Evolutionary conservation across 345 rosid genomes (phyloP).

Genomic region (Acer negundo): DNA sequence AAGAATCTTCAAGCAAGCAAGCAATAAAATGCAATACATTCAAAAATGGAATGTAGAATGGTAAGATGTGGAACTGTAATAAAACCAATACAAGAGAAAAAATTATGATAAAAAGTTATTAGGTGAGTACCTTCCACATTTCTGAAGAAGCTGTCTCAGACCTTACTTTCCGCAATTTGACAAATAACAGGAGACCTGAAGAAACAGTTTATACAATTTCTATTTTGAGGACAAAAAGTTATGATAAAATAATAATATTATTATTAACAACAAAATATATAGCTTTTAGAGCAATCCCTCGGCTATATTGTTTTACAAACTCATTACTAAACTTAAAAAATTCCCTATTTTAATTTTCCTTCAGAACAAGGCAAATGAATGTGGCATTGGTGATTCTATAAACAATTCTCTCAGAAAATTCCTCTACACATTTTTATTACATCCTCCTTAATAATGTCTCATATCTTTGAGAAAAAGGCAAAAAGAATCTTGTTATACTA

Average conservation of each 20-base stretch:
- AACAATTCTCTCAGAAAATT: background rate
- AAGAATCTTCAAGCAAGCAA: background rate
- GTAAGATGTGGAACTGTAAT: background rate
- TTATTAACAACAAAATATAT: background rate
- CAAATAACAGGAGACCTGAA: conserved; percentile 34
- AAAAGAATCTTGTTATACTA: background rate
- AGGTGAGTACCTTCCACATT: conserved; percentile 37
- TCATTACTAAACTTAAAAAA: background rate
- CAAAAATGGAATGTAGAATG: background rate
- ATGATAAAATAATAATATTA: background rate
- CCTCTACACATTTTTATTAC: background rate
- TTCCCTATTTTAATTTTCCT: background rate
- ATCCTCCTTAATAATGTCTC: background rate
- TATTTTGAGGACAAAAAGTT: background rate
- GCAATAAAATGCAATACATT: background rate
- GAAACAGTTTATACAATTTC: background rate
- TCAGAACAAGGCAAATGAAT: background rate
- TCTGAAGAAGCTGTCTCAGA: conserved; percentile 40
- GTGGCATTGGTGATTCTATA: background rate
- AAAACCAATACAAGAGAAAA: background rate
- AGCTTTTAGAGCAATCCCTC: background rate
- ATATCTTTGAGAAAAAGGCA: no score
- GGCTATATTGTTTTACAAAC: background rate
- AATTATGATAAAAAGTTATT: background rate
- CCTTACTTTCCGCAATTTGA: conserved; percentile 33